Evolutionary conservation across 176 grass and related monocot genomes (phyloP).

Genomic region (Musa acuminata): DNA sequence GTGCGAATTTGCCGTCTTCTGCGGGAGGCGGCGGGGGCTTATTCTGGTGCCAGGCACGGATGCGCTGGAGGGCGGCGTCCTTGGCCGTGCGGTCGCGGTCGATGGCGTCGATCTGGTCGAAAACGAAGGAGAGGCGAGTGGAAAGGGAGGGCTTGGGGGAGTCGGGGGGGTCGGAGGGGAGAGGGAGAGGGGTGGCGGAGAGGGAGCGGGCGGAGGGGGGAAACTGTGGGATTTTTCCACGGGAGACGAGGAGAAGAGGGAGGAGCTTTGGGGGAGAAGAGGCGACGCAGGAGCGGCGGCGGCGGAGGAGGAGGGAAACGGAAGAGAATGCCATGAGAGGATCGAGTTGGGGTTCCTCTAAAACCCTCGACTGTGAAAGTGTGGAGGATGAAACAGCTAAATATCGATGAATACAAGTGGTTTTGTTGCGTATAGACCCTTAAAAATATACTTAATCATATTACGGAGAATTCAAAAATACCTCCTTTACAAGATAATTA

Average conservation of each 20-base stretch:
- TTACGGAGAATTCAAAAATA: no score
- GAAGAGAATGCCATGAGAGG: background rate
- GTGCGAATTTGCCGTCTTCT: background rate
- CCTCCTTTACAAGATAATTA: no score
- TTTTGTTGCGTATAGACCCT: no score
- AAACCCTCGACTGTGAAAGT: no score
- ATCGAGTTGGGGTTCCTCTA: no score
- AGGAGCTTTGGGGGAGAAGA: slow-evolving; percentile 9
- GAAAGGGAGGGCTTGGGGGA: slow-evolving; percentile 63
- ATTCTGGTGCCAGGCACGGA: slow-evolving; percentile 61
- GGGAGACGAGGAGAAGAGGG: slow-evolving; percentile 26
- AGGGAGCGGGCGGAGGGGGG: slow-evolving; percentile 7
- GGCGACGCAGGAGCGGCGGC: slow-evolving; percentile 16
- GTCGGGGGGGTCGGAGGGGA: slow-evolving; percentile 6
- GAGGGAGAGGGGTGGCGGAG: slow-evolving; percentile 10
- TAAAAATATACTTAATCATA: no score
- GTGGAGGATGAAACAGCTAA: no score
- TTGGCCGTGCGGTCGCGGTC: slow-evolving; percentile 53
- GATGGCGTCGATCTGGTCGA: slow-evolving; percentile 84
- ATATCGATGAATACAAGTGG: no score
- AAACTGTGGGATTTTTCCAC: background rate
- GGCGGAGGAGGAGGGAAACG: background rate
- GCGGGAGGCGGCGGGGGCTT: background rate
- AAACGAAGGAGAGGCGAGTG: slow-evolving; percentile 83
- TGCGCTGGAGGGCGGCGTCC: slow-evolving; percentile 75